Evolutionary conservation across 345 rosid genomes (phyloP).

Genomic region (Acer campestre): DNA sequence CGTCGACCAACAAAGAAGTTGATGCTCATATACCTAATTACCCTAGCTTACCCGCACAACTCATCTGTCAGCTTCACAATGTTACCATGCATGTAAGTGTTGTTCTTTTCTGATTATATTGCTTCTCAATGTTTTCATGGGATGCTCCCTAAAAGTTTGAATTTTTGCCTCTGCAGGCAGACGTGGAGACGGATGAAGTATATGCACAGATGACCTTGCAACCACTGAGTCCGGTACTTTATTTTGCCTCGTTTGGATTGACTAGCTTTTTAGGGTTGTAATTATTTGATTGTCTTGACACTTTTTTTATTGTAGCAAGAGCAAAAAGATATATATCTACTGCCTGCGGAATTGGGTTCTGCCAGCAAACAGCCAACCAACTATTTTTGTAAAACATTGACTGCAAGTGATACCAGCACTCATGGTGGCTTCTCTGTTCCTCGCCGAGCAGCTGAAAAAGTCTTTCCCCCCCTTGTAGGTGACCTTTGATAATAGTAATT

Average conservation of each 20-base stretch:
- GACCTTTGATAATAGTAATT: not conserved
- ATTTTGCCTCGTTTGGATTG: not conserved
- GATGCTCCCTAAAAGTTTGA: not conserved
- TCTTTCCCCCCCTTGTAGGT: constrained; percentile 57
- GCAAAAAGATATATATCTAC: constrained; percentile 47
- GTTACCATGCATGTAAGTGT: constrained; percentile 66
- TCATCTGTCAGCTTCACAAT: constrained; percentile 73
- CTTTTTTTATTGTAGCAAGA: constrained; percentile 38
- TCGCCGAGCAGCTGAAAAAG: constrained; percentile 61
- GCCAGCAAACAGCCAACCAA: constrained; percentile 52
- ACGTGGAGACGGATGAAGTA: constrained; percentile 78
- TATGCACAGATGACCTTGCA: constrained; percentile 84
- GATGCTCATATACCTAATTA: constrained; percentile 68
- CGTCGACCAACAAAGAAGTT: constrained; percentile 54
- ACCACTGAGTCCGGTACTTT: constrained; percentile 53
- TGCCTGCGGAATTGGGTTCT: constrained; percentile 44
- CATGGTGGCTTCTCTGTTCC: constrained; percentile 66
- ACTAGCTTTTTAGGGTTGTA: not conserved
- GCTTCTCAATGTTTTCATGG: not conserved
- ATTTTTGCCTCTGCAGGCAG: constrained; percentile 51
- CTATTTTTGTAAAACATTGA: constrained; percentile 55
- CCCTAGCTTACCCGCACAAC: constrained; percentile 62
- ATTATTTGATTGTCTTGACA: not conserved
- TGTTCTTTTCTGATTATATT: not conserved
- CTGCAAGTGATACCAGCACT: constrained; percentile 58